Evolutionary conservation across 768 basidiomycete species (phyloP).

Genomic region (Pleurotus sapidus): DNA sequence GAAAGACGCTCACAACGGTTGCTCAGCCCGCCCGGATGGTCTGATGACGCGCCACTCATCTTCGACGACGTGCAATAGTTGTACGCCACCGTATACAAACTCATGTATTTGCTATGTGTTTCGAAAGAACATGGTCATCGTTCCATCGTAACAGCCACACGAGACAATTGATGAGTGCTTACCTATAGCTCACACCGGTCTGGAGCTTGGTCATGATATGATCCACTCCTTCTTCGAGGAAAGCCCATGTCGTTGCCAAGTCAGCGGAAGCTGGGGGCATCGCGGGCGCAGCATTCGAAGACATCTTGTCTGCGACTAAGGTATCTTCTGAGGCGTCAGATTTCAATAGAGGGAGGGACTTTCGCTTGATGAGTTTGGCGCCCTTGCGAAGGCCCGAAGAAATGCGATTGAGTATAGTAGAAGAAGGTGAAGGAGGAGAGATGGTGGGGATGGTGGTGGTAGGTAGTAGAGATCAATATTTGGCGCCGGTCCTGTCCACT

Average conservation of each 20-base stretch:
- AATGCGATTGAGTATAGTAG: conserved; percentile 6
- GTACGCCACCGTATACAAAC: conserved; percentile 88
- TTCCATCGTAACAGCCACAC: conserved; percentile 4
- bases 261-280: conserved; percentile 74
- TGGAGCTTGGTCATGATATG: conserved; percentile 92
- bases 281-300: conserved; percentile 29
- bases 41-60: conserved; percentile 54
- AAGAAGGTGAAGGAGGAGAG: conserved; percentile 9
- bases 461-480: conserved; percentile 11
- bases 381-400: conserved; percentile 5
- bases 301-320: background rate
- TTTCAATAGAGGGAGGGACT: conserved; percentile 5
- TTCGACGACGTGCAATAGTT: conserved; percentile 95
- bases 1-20: conserved; percentile 59
- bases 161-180: conserved; percentile 8
- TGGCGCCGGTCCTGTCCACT: conserved; percentile 1
- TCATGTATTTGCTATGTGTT: conserved; percentile 72
- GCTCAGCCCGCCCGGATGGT: conserved; percentile 45
- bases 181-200: conserved; percentile 81
- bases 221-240: conserved; percentile 84
- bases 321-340: background rate
- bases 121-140: background rate
- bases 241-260: conserved; percentile 83
- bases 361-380: conserved; percentile 10
- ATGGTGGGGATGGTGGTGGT: conserved; percentile 30